phyloP scores from a whole-genome alignment of 495 filamentous ascomycete species.

The Penicillium pancosmium region DNA sequence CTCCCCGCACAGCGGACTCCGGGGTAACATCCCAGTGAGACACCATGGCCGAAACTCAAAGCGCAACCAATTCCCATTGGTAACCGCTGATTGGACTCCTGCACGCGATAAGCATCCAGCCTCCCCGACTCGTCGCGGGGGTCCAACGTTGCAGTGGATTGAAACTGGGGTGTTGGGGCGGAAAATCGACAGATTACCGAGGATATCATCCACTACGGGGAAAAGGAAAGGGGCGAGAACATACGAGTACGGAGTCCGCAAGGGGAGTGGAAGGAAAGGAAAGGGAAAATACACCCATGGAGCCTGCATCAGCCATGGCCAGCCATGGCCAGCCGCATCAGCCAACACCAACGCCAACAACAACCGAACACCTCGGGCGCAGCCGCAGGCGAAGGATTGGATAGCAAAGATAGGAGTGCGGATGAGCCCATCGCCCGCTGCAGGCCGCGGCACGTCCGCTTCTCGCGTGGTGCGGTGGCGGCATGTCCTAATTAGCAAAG shows the following conservation, averaged over 20 bases:
- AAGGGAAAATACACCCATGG: not conserved
- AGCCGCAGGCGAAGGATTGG: not conserved
- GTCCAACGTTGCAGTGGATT: constrained; percentile 23
- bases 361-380: not conserved
- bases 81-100: constrained; percentile 2
- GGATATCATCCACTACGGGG: not conserved
- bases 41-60: constrained; percentile 14
- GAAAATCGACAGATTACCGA: not conserved
- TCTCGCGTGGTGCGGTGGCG: no score
- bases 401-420: not conserved
- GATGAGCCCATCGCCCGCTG: not conserved
- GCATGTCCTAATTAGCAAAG: not conserved
- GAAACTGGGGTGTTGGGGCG: not conserved
- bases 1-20: constrained; percentile 16
- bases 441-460: no score
- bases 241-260: no score
- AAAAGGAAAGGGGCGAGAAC: no score
- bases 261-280: no score
- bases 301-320: not conserved
- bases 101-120: not conserved
- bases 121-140: not conserved
- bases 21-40: constrained; percentile 20
- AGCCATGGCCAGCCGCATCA: not conserved
- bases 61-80: not conserved
- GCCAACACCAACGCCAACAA: not conserved